Conservation (phyloP, 352 stramenopile species). For the Globisporangium spiculum region DNA sequence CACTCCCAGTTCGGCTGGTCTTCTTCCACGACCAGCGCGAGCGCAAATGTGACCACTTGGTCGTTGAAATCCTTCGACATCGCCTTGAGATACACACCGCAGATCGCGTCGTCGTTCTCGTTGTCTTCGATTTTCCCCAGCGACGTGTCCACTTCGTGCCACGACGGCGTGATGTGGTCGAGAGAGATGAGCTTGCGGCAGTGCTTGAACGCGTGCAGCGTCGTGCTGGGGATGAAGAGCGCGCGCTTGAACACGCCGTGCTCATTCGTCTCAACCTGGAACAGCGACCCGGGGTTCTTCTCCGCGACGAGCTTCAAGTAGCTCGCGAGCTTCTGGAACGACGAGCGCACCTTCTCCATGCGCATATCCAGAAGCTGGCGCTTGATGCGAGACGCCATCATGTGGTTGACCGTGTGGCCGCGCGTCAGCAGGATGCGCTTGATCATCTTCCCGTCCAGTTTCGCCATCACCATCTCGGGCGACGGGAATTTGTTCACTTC, state of each 20-base stretch:
- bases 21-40: constrained; percentile 66
- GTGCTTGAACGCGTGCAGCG: constrained; percentile 46
- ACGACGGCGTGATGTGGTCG: constrained; percentile 47
- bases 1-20: constrained; percentile 73
- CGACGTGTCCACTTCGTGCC: constrained; percentile 33
- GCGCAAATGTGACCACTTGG: constrained; percentile 55
- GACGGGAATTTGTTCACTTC: constrained; percentile 63
- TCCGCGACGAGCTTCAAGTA: constrained; percentile 64
- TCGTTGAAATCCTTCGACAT: constrained; percentile 78
- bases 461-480: constrained; percentile 55
- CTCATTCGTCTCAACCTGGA: constrained; percentile 47
- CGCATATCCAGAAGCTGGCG: constrained; percentile 60
- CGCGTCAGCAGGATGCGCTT: constrained; percentile 64
- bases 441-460: constrained; percentile 75
- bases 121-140: constrained; percentile 45
- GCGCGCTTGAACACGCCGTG: constrained; percentile 56
- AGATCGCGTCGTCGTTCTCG: constrained; percentile 70
- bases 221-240: constrained; percentile 56
- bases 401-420: constrained; percentile 78
- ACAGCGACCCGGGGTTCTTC: constrained; percentile 65
- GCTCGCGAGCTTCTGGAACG: constrained; percentile 62
- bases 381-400: constrained; percentile 84
- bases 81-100: constrained; percentile 70
- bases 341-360: constrained; percentile 50
- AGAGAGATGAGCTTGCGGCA: constrained; percentile 64